Conservation (phyloP, 306 rosid genomes). For the Trifolium dubium region DNA sequence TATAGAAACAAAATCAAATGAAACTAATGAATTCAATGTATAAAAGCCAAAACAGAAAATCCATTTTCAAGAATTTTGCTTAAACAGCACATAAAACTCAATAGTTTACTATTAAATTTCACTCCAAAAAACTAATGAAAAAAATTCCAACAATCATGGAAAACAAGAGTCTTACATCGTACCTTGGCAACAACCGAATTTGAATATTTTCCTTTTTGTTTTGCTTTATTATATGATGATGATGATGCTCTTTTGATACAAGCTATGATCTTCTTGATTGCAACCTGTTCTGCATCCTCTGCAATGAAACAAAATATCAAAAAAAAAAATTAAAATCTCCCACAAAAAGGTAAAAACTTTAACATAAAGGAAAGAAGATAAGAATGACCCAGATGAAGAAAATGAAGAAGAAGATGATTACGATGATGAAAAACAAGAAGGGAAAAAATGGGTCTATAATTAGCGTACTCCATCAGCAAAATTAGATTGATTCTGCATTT, state of each 20-base stretch:
- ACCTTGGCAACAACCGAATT: slow-evolving; percentile 38
- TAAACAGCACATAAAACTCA: slow-evolving; percentile 2
- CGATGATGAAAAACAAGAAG: background rate
- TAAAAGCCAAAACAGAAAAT: slow-evolving; percentile 2
- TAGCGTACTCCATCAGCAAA: slow-evolving; percentile 39
- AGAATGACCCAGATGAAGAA: slow-evolving; percentile 37
- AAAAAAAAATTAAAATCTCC: background rate
- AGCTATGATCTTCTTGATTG: slow-evolving; percentile 29
- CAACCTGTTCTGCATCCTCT: slow-evolving; percentile 21
- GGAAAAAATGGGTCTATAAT: background rate
- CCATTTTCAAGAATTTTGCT: slow-evolving; percentile 22
- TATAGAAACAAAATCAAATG: slow-evolving; percentile 1
- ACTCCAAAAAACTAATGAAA: background rate
- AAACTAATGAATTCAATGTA: slow-evolving; percentile 16
- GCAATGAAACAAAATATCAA: slow-evolving; percentile 25
- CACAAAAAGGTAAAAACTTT: slow-evolving; percentile 28
- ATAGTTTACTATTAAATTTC: background rate
- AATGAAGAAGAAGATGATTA: slow-evolving; percentile 5
- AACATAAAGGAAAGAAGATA: slow-evolving; percentile 21
- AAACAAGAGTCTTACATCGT: slow-evolving; percentile 34
- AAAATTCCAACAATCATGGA: slow-evolving; percentile 33
- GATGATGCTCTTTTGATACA: slow-evolving; percentile 25
- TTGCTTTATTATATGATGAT: background rate
- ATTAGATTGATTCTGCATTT: slow-evolving; percentile 25
- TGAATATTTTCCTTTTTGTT: background rate